Conservation (phyloP, 2,329 filamentous ascomycete genomes). For the Calonectria henricotiae region DNA sequence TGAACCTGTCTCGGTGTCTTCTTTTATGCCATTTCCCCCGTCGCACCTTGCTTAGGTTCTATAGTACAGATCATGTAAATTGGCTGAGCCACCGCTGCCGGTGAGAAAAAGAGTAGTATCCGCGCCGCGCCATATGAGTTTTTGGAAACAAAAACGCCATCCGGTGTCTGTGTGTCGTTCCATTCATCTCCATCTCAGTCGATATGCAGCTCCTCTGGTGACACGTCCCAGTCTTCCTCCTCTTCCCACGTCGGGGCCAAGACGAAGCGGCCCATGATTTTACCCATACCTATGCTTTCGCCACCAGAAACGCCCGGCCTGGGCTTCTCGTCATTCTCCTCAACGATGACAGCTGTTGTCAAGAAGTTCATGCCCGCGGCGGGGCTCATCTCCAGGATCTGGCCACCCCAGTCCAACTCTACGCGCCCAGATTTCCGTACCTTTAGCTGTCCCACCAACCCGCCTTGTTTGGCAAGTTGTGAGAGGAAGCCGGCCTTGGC, state of each 20-base stretch:
- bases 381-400: constrained; percentile 67
- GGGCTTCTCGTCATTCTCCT: constrained; percentile 71
- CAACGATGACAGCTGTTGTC: constrained; percentile 73
- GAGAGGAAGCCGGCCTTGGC: constrained; percentile 57
- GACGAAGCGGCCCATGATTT: constrained; percentile 75
- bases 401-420: constrained; percentile 76
- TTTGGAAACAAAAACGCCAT: constrained; percentile 15
- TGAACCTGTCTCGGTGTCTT: constrained; percentile 26
- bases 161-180: constrained; percentile 8
- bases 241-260: constrained; percentile 73
- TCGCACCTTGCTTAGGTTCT: constrained; percentile 21
- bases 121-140: neutral
- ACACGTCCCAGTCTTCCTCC: constrained; percentile 71
- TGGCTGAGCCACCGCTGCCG: constrained; percentile 10
- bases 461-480: constrained; percentile 66
- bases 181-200: constrained; percentile 29
- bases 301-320: constrained; percentile 63
- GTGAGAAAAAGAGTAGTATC: neutral
- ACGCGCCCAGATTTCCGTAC: constrained; percentile 76
- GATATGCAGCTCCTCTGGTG: constrained; percentile 56
- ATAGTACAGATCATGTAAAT: constrained; percentile 24
- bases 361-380: constrained; percentile 72
- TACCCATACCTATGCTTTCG: constrained; percentile 74
- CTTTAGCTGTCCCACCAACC: constrained; percentile 74
- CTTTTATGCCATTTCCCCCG: constrained; percentile 13